Evolutionary conservation across 129 eudicot genomes (phyloP), one percentile per base, ranked within the genome.

Genomic region (Kitagawia praeruptora): DNA sequence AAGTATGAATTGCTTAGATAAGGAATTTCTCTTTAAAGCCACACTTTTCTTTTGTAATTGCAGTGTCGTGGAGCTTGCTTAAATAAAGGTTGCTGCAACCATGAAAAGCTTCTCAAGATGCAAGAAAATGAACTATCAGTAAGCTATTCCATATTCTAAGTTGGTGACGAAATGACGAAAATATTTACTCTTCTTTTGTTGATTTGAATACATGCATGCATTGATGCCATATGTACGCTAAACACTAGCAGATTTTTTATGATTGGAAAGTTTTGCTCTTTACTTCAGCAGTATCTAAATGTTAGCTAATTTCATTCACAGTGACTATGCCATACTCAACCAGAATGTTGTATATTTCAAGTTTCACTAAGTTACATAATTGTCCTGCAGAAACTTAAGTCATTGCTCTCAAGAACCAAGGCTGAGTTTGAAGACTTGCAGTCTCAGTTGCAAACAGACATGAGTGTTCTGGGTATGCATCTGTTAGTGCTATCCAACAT

Each of bases 41-140:
- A 10, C 34, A 21, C 28, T 28, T 23, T n/a, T n/a, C 4, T 61
- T 47, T 47, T 67, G 54, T 79, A 72, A 77, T 76, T 78, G 66
- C 86, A 92, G 96, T 66, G 86, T 81, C 79, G 85, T 81, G 84
- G 80, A 83, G 86, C 85, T 79, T 84, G 84, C 87, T 49, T 85
- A 74, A 77, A 64, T 40, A 91, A 85, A 81, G 86, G 84, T 54
- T 83, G 78, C 71, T 88, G 96, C 85, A 84, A 85, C 77, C 96
- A 86, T 81, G 82, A 79, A 88, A 77, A 82, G 79, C 80, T 84
- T 64, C 80, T 92, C 71, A 56, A 64, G 82, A 82, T 74, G 69
- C 99, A 92, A 86, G 99, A 92, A 80, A 82, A 45, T 72, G 88
- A 92, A 75, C 91, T 95, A 67, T 76, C 71, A 80, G 98, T 95